Conservation (phyloP, 179 eudicot genomes). For the Spergularia azorica region DNA sequence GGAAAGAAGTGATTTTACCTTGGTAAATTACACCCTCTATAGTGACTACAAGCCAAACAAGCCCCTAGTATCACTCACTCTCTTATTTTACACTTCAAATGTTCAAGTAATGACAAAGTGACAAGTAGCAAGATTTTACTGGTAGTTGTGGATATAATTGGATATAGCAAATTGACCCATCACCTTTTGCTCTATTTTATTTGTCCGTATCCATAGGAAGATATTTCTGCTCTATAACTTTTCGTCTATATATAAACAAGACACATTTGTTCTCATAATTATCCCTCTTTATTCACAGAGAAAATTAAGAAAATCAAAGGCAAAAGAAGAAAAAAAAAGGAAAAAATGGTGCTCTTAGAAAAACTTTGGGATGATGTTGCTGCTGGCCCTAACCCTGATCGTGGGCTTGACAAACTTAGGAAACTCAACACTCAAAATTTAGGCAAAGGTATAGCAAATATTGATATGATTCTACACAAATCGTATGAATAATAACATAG, state of each 20-base stretch:
- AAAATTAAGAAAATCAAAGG: not conserved
- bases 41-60: not conserved
- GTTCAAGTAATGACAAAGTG: not conserved
- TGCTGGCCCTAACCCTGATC: constrained; percentile 38
- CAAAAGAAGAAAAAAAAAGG: not conserved
- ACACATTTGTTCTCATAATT: constrained; percentile 1
- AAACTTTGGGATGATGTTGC: constrained; percentile 46
- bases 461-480: no score
- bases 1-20: no score
- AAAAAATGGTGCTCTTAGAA: constrained; percentile 32
- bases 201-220: constrained; percentile 13
- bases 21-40: not conserved
- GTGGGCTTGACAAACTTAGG: constrained; percentile 39
- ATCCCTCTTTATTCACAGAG: not conserved
- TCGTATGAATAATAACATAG: no score
- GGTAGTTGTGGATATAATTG: constrained; percentile 1
- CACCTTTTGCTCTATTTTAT: not conserved
- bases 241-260: constrained; percentile 30
- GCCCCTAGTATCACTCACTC: constrained; percentile 3
- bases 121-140: constrained; percentile 3
- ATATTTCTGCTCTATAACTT: constrained; percentile 23
- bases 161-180: not conserved
- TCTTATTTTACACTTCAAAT: not conserved
- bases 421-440: constrained; percentile 29
- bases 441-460: constrained; percentile 7